A percentile compares a stretch with the other conserved stretches of the same genome.
Evolutionary conservation across 805 yeast genomes (phyloP).

Genomic region (Starmerella riodocensis): DNA sequence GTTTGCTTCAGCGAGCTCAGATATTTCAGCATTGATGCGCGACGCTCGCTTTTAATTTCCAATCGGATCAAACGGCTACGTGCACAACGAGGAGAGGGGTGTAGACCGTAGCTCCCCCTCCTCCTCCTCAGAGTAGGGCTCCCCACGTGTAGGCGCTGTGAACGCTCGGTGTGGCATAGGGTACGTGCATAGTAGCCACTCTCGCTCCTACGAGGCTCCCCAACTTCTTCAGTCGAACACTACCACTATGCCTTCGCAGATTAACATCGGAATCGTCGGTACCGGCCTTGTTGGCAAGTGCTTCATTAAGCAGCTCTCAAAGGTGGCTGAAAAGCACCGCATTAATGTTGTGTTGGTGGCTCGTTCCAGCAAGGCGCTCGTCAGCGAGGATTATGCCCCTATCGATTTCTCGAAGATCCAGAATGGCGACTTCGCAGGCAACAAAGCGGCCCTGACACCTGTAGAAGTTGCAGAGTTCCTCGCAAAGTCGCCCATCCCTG

Average conservation of each 20-base stretch:
- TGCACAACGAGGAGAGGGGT: too few relatives aligned
- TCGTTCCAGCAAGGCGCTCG: constrained; percentile 54
- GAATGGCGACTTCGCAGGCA: constrained; percentile 40
- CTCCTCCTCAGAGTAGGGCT: too few relatives aligned
- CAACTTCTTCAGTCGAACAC: background rate
- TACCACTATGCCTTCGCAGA: constrained; percentile 5
- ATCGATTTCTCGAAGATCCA: constrained; percentile 50
- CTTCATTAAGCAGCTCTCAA: constrained; percentile 64
- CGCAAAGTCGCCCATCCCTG: constrained; percentile 54
- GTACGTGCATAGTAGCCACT: too few relatives aligned
- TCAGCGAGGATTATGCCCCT: constrained; percentile 57
- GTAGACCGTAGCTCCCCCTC: too few relatives aligned
- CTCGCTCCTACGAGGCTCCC: background rate
- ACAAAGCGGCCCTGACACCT: constrained; percentile 40
- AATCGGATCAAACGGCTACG: too few relatives aligned
- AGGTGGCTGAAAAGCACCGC: constrained; percentile 35
- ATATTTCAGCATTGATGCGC: constrained; percentile 10
- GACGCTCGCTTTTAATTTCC: too few relatives aligned
- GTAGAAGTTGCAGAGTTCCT: constrained; percentile 50
- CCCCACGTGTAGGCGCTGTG: too few relatives aligned
- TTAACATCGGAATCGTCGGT: constrained; percentile 59
- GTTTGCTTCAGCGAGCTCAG: constrained; percentile 5
- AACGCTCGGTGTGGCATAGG: too few relatives aligned
- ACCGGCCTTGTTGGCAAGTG: constrained; percentile 95
- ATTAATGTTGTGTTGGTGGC: constrained; percentile 75